phyloP scores from a whole-genome alignment of 495 filamentous ascomycete species.

The Bathelium albidoporum region DNA sequence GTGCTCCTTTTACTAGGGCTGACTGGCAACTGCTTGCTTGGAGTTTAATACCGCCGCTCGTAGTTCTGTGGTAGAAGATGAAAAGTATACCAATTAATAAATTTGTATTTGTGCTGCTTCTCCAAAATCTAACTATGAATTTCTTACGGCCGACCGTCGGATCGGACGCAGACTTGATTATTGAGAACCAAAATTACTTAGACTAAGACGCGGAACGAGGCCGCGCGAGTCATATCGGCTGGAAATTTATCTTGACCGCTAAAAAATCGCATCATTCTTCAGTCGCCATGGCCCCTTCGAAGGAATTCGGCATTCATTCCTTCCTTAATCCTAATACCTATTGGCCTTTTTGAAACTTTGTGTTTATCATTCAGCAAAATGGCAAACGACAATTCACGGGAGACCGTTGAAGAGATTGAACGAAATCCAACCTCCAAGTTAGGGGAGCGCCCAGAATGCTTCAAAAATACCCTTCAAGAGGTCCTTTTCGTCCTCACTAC shows the following conservation, averaged over 20 bases:
- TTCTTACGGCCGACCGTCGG: not conserved
- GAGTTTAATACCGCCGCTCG: too few relatives aligned
- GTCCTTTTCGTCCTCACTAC: conserved; percentile 56
- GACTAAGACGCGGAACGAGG: not conserved
- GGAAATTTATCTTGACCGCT: not conserved
- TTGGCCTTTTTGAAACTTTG: not conserved
- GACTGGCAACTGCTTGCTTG: too few relatives aligned
- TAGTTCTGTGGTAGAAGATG: too few relatives aligned
- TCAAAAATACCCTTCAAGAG: conserved; percentile 53
- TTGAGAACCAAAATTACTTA: not conserved
- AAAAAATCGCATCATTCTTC: too few relatives aligned
- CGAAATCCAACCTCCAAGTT: conserved; percentile 1
- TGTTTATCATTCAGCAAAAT: not conserved
- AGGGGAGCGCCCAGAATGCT: conserved; percentile 43
- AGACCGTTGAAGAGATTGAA: not conserved
- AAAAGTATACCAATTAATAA: too few relatives aligned
- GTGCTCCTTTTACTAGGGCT: too few relatives aligned
- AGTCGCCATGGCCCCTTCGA: too few relatives aligned
- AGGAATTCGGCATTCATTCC: too few relatives aligned
- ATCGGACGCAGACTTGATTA: not conserved
- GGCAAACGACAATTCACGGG: not conserved
- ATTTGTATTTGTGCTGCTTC: too few relatives aligned
- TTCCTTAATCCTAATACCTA: not conserved
- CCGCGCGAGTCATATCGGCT: not conserved
- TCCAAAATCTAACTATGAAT: too few relatives aligned